A percentile compares a stretch with the other conserved stretches of the same genome.
Conservation (phyloP, 1,284 basidiomycete species). For the Rhodotorula sp. region DNA sequence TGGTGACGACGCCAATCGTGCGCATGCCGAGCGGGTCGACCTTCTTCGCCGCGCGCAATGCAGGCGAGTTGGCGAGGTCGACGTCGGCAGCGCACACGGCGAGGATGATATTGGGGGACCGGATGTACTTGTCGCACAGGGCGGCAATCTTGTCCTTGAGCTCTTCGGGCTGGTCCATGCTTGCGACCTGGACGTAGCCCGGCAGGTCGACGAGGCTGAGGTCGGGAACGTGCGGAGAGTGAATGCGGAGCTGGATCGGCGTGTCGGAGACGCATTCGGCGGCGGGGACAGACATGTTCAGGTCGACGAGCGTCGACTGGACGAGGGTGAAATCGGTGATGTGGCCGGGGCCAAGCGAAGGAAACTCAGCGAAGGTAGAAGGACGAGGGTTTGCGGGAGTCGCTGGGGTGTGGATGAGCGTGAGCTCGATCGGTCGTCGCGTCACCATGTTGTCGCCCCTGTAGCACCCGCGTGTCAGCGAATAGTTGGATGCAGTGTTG, state of each 20-base stretch:
- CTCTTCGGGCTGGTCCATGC: conserved; percentile 91
- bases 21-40: conserved; percentile 92
- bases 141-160: conserved; percentile 88
- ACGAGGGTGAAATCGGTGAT: conserved; percentile 87
- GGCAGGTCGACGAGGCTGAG: conserved; percentile 96
- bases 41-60: conserved; percentile 84
- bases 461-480: neutral
- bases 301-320: conserved; percentile 87
- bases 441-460: conserved; percentile 99
- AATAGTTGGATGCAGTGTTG: neutral
- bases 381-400: conserved; percentile 60
- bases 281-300: conserved; percentile 89
- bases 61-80: conserved; percentile 96
- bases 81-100: conserved; percentile 98
- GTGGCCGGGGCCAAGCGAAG: conserved; percentile 79
- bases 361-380: conserved; percentile 91
- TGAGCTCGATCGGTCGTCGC: conserved; percentile 94
- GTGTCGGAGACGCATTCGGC: conserved; percentile 88
- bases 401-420: conserved; percentile 84
- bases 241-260: conserved; percentile 94
- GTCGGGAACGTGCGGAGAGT: conserved; percentile 94
- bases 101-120: conserved; percentile 95
- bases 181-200: conserved; percentile 93
- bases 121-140: conserved; percentile 94
- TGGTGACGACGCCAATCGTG: conserved; percentile 97